These are phyloP conservation scores for Avicennia marina DNA, from an alignment of 257 asterid species.

Conservation along the genomic window DNA sequence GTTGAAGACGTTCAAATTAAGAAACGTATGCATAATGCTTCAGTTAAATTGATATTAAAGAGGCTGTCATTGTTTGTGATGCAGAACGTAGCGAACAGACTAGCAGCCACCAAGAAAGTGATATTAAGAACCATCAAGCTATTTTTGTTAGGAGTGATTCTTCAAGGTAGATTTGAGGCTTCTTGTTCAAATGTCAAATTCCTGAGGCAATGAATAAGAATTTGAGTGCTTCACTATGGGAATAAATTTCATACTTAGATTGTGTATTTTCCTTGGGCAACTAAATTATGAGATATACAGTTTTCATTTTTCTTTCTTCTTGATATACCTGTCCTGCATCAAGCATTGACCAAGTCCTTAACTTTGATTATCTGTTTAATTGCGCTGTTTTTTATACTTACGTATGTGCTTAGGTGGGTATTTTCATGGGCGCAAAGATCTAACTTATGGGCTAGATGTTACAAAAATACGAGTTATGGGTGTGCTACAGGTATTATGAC, in stretches of 20 bases:
- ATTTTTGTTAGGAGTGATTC: constrained; percentile 67
- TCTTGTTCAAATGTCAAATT: constrained; percentile 12
- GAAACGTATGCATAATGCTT: background rate
- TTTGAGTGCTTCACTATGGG: constrained; percentile 3
- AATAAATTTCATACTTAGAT: constrained; percentile 1
- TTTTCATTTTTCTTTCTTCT: background rate
- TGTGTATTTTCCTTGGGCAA: background rate
- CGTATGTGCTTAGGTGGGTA: constrained; percentile 69
- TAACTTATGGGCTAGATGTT: constrained; percentile 81
- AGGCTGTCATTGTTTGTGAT: constrained; percentile 13
- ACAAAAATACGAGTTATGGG: constrained; percentile 78
- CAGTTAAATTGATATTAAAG: constrained; percentile 1
- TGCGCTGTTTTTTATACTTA: background rate
- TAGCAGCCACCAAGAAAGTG: constrained; percentile 69
- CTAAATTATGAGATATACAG: background rate
- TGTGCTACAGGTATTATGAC: constrained; percentile 71
- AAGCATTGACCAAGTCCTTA: constrained; percentile 7
- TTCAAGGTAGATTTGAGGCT: constrained; percentile 58
- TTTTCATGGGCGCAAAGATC: constrained; percentile 65
- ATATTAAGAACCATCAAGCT: constrained; percentile 60
- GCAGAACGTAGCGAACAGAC: constrained; percentile 62
- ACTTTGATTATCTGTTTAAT: background rate
- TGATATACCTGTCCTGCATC: constrained; percentile 1
- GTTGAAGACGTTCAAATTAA: background rate
- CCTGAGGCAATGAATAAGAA: background rate